Evolutionary conservation across 768 basidiomycete genomes (phyloP), one percentile per base, ranked within the genome.

Genomic region (Amanita pseudoporphyria): DNA sequence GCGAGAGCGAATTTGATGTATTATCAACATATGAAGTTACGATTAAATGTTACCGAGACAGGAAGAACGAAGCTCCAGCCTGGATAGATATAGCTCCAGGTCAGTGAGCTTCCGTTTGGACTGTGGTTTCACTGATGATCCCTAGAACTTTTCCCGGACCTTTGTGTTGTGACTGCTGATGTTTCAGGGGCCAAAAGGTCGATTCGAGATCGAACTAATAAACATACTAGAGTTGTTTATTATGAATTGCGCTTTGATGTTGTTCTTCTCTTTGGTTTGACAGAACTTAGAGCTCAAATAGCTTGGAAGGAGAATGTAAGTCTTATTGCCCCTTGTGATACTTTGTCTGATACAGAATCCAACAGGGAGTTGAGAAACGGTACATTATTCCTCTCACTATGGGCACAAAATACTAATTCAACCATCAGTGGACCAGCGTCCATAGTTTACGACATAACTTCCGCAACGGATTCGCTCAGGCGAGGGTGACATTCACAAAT

Each of bases 231-330:
- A 13, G 43, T 22, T 6, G 22, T 47, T 14, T 64, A 61, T 50
- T 66, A 62, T 40, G 21, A 41, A 30, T 5, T 61, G 22, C 52
- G 60, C 9, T 75, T 67, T 47, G 65, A 68, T 10, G 59, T 77
- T 22, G 72, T 75, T 43, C 53, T 66, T 41, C n/a, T n/a, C n/a
- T n/a, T n/a, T n/a, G n/a, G n/a, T n/a, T n/a, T n/a, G n/a, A n/a
- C n/a, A n/a, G n/a, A n/a, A n/a, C n/a, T n/a, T n/a, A n/a, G n/a
- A n/a, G n/a, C n/a, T n/a, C n/a, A n/a, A n/a, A n/a, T n/a, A n/a
- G n/a, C n/a, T n/a, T n/a, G n/a, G n/a, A n/a, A n/a, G n/a, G n/a
- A n/a, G n/a, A n/a, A n/a, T n/a, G 69, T 71, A 49, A 9, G 58
- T 50, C 39, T 3, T 14, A 19, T 9, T 36, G 32, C 37, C 6